Conservation (phyloP, 352 stramenopile species). For the Elongisporangium undulatum region DNA sequence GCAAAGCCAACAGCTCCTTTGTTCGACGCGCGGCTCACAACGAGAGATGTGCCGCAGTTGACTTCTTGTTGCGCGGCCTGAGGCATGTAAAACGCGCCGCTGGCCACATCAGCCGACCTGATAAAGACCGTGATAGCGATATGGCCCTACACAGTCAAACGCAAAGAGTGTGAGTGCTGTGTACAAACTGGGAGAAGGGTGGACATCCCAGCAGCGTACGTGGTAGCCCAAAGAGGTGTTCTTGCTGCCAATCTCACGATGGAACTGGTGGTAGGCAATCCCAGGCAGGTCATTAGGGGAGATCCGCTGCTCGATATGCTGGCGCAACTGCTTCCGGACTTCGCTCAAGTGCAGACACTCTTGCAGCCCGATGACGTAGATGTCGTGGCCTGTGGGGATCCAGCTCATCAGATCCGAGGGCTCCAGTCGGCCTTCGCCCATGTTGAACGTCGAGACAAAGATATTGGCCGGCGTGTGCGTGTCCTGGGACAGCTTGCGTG, state of each 20-base stretch:
- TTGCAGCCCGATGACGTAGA: conserved; percentile 87
- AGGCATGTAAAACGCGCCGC: conserved; percentile 79
- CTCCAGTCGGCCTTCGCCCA: conserved; percentile 64
- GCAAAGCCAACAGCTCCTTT: conserved; percentile 88
- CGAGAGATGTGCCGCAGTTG: conserved; percentile 71
- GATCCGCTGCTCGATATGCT: conserved; percentile 53
- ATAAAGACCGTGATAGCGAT: conserved; percentile 88
- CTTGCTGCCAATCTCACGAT: conserved; percentile 73
- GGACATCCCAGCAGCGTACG: conserved; percentile 14
- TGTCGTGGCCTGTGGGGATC: conserved; percentile 74
- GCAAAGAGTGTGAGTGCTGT: no score
- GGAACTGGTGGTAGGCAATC: conserved; percentile 48
- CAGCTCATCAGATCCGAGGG: conserved; percentile 50
- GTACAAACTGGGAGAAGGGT: no score
- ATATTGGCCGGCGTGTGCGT: conserved; percentile 51
- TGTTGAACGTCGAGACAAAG: conserved; percentile 85
- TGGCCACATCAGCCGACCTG: conserved; percentile 53
- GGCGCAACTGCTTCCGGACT: conserved; percentile 47
- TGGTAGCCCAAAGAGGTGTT: conserved; percentile 85
- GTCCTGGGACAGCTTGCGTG: conserved; percentile 17
- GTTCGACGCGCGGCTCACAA: conserved; percentile 80
- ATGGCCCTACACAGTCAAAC: conserved; percentile 34
- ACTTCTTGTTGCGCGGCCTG: conserved; percentile 64
- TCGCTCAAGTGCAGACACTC: conserved; percentile 82
- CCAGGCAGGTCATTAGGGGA: conserved; percentile 15